phyloP scores from a whole-genome alignment of 2,329 filamentous ascomycete species.

The Penicillium sp. region DNA sequence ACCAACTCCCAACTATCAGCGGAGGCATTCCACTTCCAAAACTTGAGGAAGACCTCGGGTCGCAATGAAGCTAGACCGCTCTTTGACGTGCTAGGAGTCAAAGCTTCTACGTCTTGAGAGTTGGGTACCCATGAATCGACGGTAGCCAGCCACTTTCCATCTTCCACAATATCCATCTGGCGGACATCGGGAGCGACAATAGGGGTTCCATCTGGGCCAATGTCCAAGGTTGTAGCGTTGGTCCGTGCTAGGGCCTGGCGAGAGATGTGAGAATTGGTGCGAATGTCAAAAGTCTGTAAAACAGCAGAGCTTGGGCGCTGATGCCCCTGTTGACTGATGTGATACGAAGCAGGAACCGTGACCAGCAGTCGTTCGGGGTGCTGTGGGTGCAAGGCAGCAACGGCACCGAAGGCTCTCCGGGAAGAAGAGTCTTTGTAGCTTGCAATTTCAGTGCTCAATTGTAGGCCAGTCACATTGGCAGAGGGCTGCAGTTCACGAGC shows the following conservation, averaged over 20 bases:
- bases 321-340: slow-evolving; percentile 39
- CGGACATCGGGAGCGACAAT: slow-evolving; percentile 79
- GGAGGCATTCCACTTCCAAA: slow-evolving; percentile 73
- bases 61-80: slow-evolving; percentile 41
- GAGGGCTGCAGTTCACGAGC: slow-evolving; percentile 86
- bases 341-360: slow-evolving; percentile 63
- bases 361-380: slow-evolving; percentile 68
- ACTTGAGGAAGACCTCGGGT: slow-evolving; percentile 80
- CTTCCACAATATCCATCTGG: slow-evolving; percentile 72
- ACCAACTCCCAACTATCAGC: slow-evolving; percentile 70
- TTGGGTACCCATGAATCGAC: slow-evolving; percentile 89
- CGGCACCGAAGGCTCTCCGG: slow-evolving; percentile 16
- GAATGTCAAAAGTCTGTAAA: slow-evolving; percentile 86
- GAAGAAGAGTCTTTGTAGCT: slow-evolving; percentile 53
- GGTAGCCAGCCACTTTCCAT: slow-evolving; percentile 88
- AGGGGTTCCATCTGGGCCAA: slow-evolving; percentile 69
- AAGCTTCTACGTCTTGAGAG: slow-evolving; percentile 65
- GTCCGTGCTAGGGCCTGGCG: slow-evolving; percentile 88
- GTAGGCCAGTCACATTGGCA: slow-evolving; percentile 81
- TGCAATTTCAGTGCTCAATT: slow-evolving; percentile 55
- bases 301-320: slow-evolving; percentile 57
- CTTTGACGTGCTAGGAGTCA: slow-evolving; percentile 49
- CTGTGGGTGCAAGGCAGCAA: slow-evolving; percentile 67
- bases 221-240: slow-evolving; percentile 79
- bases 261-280: slow-evolving; percentile 73